Percentiles rank a stretch among this genome's conserved stretches.
Conservation (phyloP, 1,139 yeast species). For the Pichia sp. region DNA sequence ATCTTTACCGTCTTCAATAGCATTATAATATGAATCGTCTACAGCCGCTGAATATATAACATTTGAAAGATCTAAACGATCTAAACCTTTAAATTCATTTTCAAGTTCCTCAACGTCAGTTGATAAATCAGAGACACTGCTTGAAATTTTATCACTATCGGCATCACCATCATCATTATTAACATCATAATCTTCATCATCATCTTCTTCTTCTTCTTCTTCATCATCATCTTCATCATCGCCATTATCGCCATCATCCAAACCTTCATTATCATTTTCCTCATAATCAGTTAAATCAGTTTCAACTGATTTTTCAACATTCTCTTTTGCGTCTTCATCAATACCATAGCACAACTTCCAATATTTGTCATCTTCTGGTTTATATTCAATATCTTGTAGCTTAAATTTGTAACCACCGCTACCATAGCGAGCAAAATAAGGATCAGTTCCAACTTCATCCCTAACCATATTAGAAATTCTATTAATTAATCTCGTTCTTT, state of each 20-base stretch:
- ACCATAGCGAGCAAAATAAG: neutral
- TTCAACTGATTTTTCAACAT: neutral
- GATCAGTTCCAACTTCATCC: neutral
- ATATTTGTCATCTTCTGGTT: neutral
- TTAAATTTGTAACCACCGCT: neutral
- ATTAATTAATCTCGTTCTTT: neutral
- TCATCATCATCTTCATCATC: neutral
- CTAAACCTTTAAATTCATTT: neutral
- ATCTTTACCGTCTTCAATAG: neutral
- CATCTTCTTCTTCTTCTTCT: neutral
- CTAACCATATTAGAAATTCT: neutral
- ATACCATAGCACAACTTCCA: neutral
- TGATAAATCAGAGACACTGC: neutral
- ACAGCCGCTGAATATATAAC: no score
- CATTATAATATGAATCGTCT: neutral
- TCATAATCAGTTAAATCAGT: neutral
- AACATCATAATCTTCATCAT: neutral
- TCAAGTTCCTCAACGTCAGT: neutral
- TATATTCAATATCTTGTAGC: neutral
- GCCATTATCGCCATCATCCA: neutral
- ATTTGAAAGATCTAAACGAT: no score
- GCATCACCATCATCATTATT: neutral
- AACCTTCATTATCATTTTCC: neutral
- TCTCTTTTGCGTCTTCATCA: neutral
- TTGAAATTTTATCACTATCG: neutral